These are phyloP conservation scores for Basipetospora chlamydospora DNA, from an alignment of 2,329 filamentous ascomycete species.

Conservation along the genomic window DNA sequence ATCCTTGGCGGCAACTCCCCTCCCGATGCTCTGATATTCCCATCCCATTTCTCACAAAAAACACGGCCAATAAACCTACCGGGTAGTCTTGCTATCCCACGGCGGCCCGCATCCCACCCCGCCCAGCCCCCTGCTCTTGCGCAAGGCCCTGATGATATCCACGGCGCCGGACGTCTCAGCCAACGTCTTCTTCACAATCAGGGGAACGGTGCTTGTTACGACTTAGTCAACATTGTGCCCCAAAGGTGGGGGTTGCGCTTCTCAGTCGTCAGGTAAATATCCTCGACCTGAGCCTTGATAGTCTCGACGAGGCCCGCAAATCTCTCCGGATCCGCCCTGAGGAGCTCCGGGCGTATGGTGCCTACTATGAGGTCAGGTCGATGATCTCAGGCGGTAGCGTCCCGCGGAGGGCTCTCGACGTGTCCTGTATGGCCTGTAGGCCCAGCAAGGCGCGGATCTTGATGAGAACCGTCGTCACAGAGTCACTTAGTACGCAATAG, in stretches of 20 bases:
- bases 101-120: too few species aligned
- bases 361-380: slow-evolving; percentile 10
- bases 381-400: slow-evolving; percentile 11
- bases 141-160: too few species aligned
- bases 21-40: too few species aligned
- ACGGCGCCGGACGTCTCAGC: too few species aligned
- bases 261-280: slow-evolving; percentile 8
- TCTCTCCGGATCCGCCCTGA: slow-evolving; percentile 3
- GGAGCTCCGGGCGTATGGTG: slow-evolving; percentile 1
- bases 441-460: slow-evolving; percentile 14
- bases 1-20: too few species aligned
- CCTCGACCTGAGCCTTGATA: slow-evolving; percentile 9
- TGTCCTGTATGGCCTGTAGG: slow-evolving; percentile 10
- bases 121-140: too few species aligned
- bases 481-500: slow-evolving; percentile 9
- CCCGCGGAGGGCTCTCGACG: slow-evolving; percentile 5
- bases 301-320: slow-evolving; percentile 1
- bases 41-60: too few species aligned
- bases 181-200: too few species aligned
- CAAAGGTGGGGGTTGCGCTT: slow-evolving; percentile 11
- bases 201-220: too few species aligned
- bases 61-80: too few species aligned
- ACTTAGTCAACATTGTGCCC: slow-evolving; percentile 10
- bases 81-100: too few species aligned
- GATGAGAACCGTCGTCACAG: slow-evolving; percentile 9